Evolutionary conservation across 495 filamentous ascomycete genomes (phyloP), one percentile per base, ranked within the genome.

Genomic region (Trichoderma parareesei): DNA sequence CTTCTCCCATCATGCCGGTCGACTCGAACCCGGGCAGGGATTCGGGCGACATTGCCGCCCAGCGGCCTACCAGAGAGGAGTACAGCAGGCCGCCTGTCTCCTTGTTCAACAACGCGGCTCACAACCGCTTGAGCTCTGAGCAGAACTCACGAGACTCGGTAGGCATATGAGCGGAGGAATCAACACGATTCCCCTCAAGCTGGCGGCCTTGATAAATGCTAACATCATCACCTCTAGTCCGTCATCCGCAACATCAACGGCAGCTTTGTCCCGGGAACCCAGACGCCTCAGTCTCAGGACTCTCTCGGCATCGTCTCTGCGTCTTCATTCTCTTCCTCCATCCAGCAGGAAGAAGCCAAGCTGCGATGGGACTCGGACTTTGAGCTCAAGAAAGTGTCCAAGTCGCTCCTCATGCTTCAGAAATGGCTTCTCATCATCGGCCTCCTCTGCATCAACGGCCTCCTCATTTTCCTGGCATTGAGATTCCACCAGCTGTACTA

Each of bases 341-440:
- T 65, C 35, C 43, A 38, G 4, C 63, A 65, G 46, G 63, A 65
- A 40, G 63, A 65, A 37, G 63, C 63, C 1, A 55, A 57, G 40
- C 27, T 38, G 38, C 46, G 44, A 40, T 65, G 63, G 63, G 53
- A 65, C 63, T 65, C 63, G 35, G 63, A 65, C 2, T 33, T 10
- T 2, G 63, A 65, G 46, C 63, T 65, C n/a, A 65, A 65, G 38
- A 55, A 40, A 38, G 43, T 65, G 11, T 65, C 63, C 46, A 65
- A 65, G 38, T 20, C 6, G n/a, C 63, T 65, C 9, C 63, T 65
- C 16, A 3, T n/a, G 0, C 18, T 66, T 2, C 65, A 66, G n/a
- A 66, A 66, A 35, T 66, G 43, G 18, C 4, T 14, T 60, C 44
- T 62, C 27, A 66, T 57, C 16, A 1, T n/a, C 18, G 57, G 41